Percentiles rank a stretch among this genome's conserved stretches.
Evolutionary conservation across 805 yeast genomes (phyloP).

Genomic region (Diddensiella santjacobensis): DNA sequence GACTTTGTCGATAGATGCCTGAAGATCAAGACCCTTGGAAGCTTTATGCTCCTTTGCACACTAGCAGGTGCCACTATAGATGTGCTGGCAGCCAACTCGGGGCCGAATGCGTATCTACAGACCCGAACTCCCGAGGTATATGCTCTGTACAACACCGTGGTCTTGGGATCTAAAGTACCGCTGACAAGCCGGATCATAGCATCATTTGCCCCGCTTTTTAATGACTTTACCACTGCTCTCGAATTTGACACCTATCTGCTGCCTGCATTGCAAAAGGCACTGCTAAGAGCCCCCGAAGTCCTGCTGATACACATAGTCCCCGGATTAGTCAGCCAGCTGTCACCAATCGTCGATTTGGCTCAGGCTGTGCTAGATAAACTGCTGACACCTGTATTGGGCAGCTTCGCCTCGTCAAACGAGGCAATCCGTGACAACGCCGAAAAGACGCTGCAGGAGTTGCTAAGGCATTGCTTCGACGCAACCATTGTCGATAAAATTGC

Average conservation of each 20-base stretch:
- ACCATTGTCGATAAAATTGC: slow-evolving; percentile 37
- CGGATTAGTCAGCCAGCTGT: slow-evolving; percentile 40
- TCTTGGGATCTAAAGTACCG: slow-evolving; percentile 31
- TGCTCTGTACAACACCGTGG: slow-evolving; percentile 27
- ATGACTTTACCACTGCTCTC: slow-evolving; percentile 40
- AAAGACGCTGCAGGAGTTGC: slow-evolving; percentile 32
- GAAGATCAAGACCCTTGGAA: slow-evolving; percentile 22
- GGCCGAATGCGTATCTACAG: slow-evolving; percentile 16
- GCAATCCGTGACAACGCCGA: slow-evolving; percentile 51
- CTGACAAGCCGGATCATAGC: slow-evolving; percentile 20
- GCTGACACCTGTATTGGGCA: slow-evolving; percentile 47
- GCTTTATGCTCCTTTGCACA: slow-evolving; percentile 35
- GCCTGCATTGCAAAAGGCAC: slow-evolving; percentile 68
- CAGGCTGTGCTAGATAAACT: slow-evolving; percentile 43
- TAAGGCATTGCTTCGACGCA: slow-evolving; percentile 29
- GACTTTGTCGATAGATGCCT: slow-evolving; percentile 7
- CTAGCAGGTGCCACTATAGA: slow-evolving; percentile 32
- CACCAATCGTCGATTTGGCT: slow-evolving; percentile 41
- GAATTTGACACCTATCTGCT: slow-evolving; percentile 41
- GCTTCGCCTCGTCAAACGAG: slow-evolving; percentile 69
- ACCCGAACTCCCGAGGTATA: slow-evolving; percentile 19
- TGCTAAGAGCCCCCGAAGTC: slow-evolving; percentile 73
- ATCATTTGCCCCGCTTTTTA: slow-evolving; percentile 43
- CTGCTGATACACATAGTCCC: slow-evolving; percentile 56
- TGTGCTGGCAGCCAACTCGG: slow-evolving; percentile 24